A percentile compares a stretch with the other conserved stretches of the same genome.
These are phyloP conservation scores for Alternaria triticina DNA, from an alignment of 2,329 filamentous ascomycete species.

Conservation along the genomic window DNA sequence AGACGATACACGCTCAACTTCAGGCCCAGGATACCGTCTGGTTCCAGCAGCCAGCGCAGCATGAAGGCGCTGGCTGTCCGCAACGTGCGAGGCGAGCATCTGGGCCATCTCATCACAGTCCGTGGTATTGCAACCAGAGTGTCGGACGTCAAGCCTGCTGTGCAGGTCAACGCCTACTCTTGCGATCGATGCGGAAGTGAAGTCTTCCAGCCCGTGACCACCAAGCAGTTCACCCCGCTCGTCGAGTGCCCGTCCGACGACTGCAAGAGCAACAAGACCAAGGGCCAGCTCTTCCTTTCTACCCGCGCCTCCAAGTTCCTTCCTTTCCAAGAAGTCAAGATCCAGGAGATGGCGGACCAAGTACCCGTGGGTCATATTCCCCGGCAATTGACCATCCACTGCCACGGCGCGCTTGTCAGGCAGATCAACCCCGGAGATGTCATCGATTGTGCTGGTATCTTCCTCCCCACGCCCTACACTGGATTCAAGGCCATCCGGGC, in stretches of 20 bases:
- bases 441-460: conserved; percentile 92
- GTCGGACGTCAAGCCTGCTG: conserved; percentile 95
- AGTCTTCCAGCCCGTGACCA: conserved; percentile 93
- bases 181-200: conserved; percentile 96
- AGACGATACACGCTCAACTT: conserved; percentile 95
- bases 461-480: conserved; percentile 97
- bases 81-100: conserved; percentile 88
- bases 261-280: conserved; percentile 87
- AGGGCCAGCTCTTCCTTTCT: conserved; percentile 91
- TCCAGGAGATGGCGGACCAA: conserved; percentile 99
- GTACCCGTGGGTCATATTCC: conserved; percentile 98
- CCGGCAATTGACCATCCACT: conserved; percentile 85
- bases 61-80: conserved; percentile 82
- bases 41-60: conserved; percentile 65
- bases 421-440: conserved; percentile 93
- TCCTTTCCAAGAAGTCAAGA: conserved; percentile 97
- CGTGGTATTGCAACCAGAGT: conserved; percentile 94
- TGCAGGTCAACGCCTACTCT: conserved; percentile 97
- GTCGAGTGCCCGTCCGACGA: conserved; percentile 87
- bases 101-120: conserved; percentile 91
- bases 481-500: conserved; percentile 97
- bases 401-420: conserved; percentile 83
- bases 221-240: conserved; percentile 89
- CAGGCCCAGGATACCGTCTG: conserved; percentile 81
- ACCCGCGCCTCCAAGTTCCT: conserved; percentile 97